Percentiles rank a stretch among this genome's conserved stretches.
Evolutionary conservation across 495 filamentous ascomycete genomes (phyloP).

Genomic region (Neurospora discreta): DNA sequence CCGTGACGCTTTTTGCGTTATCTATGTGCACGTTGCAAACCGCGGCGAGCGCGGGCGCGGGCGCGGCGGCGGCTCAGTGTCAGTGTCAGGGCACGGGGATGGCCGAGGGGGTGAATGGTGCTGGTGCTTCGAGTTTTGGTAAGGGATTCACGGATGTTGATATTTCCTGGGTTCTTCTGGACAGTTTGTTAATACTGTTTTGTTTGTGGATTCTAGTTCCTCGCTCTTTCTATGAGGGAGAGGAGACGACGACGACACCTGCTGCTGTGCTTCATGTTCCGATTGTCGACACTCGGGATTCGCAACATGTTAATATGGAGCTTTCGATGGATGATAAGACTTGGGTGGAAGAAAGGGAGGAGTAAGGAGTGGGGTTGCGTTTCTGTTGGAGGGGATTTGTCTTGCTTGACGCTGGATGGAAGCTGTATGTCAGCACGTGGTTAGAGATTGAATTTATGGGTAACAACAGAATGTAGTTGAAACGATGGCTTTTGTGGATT

Average conservation of each 20-base stretch:
- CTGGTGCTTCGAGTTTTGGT: not conserved
- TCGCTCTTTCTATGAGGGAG: not conserved
- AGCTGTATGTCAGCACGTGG: not conserved
- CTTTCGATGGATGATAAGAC: not conserved
- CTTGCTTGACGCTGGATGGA: not conserved
- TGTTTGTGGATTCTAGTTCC: not conserved
- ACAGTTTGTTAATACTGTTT: not conserved
- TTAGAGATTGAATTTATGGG: too few species aligned
- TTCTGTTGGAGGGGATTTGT: not conserved
- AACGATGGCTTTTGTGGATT: not conserved
- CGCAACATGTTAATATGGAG: not conserved
- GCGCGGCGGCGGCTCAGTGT: conserved; percentile 5
- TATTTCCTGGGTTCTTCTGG: not conserved
- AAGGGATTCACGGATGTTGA: not conserved
- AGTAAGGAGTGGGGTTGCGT: not conserved
- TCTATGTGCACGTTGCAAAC: conserved; percentile 25
- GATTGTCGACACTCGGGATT: not conserved
- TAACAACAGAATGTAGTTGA: not conserved
- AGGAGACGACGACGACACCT: not conserved
- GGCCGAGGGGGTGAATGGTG: not conserved
- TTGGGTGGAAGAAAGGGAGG: not conserved
- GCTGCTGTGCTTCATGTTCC: not conserved
- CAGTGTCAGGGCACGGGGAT: not conserved
- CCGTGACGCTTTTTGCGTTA: conserved; percentile 30
- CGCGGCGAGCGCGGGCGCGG: conserved; percentile 6